A percentile compares a stretch with the other conserved stretches of the same genome.
These are phyloP conservation scores for Salvia splendens DNA, from an alignment of 257 asterid species.

Conservation along the genomic window DNA sequence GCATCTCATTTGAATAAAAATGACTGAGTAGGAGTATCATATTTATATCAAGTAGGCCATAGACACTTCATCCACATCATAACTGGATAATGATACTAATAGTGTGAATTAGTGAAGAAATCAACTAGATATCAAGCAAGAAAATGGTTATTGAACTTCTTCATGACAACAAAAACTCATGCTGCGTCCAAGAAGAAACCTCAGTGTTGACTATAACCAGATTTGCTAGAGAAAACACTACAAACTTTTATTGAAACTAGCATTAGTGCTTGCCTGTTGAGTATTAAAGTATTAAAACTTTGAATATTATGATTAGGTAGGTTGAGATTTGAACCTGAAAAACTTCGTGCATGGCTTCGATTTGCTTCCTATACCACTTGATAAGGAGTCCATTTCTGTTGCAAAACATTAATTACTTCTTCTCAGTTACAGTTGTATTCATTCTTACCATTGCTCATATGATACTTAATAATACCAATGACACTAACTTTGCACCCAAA, in stretches of 20 bases:
- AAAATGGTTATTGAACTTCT: slow-evolving; percentile 14
- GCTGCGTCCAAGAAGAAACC: neutral
- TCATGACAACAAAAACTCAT: slow-evolving; percentile 8
- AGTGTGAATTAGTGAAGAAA: neutral
- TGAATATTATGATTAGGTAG: slow-evolving; percentile 43
- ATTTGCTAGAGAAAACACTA: slow-evolving; percentile 23
- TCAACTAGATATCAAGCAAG: slow-evolving; percentile 4
- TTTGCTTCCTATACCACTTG: slow-evolving; percentile 99
- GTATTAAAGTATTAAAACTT: slow-evolving; percentile 27
- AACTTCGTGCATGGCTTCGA: slow-evolving; percentile 99
- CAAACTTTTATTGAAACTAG: slow-evolving; percentile 26
- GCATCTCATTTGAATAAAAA: neutral
- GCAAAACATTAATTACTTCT: slow-evolving; percentile 76
- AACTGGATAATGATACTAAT: slow-evolving; percentile 14
- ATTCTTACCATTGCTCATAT: slow-evolving; percentile 36
- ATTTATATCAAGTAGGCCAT: neutral
- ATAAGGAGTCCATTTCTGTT: slow-evolving; percentile 87
- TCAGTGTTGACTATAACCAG: slow-evolving; percentile 1
- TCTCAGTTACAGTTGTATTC: slow-evolving; percentile 41
- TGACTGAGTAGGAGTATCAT: neutral
- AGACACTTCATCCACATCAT: neutral
- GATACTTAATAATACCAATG: slow-evolving; percentile 11
- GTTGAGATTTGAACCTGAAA: slow-evolving; percentile 92
- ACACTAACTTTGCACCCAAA: slow-evolving; percentile 19
- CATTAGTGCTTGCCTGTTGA: slow-evolving; percentile 1